Evolutionary conservation across 257 asterid species (phyloP).

Genomic region (Solanum bulbocastanum): DNA sequence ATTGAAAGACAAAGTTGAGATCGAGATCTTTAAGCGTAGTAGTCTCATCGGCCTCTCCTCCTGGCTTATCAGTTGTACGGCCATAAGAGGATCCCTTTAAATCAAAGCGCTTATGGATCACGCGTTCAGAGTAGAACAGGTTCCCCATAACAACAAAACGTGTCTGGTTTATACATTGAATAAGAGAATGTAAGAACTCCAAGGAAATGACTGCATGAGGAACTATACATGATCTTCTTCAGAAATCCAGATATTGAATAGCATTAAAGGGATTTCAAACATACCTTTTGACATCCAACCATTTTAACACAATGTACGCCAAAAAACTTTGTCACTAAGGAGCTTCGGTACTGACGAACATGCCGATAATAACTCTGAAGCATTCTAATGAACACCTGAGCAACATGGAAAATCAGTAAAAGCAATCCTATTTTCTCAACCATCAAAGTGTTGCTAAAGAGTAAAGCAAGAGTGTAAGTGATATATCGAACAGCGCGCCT

Average conservation of each 20-base stretch:
- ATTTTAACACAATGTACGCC: constrained; percentile 21
- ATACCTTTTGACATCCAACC: constrained; percentile 18
- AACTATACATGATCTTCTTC: not conserved
- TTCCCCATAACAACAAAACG: constrained; percentile 78
- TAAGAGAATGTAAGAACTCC: not conserved
- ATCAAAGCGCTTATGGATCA: constrained; percentile 72
- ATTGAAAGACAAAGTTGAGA: constrained; percentile 50
- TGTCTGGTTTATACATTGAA: constrained; percentile 6
- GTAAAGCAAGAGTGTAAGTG: not conserved
- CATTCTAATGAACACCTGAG: constrained; percentile 20
- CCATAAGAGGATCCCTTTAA: constrained; percentile 84
- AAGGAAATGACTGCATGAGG: not conserved
- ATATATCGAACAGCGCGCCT: not conserved
- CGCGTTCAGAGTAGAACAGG: constrained; percentile 72
- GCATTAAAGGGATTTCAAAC: not conserved
- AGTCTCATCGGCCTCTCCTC: constrained; percentile 63
- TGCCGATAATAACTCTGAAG: constrained; percentile 14
- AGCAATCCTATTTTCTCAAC: not conserved
- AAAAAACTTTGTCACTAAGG: constrained; percentile 17
- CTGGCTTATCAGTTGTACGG: constrained; percentile 55
- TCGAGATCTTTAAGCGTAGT: constrained; percentile 87
- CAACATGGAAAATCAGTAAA: not conserved
- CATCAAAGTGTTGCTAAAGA: not conserved
- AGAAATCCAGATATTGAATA: not conserved
- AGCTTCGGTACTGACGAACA: constrained; percentile 6